Percentiles rank a stretch among this genome's conserved stretches.
Evolutionary conservation across 2,329 filamentous ascomycete species (phyloP).

Genomic region (Dendryphion nanum): DNA sequence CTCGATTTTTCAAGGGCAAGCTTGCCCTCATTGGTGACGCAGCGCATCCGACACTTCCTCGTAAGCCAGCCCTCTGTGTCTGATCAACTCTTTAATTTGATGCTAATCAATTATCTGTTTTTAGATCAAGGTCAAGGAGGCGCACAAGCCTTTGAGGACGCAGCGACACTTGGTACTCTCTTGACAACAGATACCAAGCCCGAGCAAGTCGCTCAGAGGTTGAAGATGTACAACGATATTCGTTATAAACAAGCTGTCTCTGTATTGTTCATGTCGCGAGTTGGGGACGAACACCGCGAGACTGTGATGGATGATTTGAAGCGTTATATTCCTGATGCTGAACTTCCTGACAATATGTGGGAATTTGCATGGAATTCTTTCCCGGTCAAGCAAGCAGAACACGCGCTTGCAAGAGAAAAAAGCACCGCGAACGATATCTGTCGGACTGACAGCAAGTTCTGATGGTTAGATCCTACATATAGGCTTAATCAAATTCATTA

Average conservation of each 20-base stretch:
- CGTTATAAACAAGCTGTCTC: slow-evolving; percentile 6
- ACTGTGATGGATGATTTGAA: slow-evolving; percentile 3
- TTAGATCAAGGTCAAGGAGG: slow-evolving; percentile 9
- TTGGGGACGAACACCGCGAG: slow-evolving; percentile 2
- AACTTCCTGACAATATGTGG: slow-evolving; percentile 5
- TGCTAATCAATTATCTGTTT: neutral
- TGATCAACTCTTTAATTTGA: too few species aligned
- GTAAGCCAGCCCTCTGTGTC: slow-evolving; percentile 4
- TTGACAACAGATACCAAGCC: slow-evolving; percentile 5
- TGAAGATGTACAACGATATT: slow-evolving; percentile 9
- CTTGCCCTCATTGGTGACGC: slow-evolving; percentile 10
- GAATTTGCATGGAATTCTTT: slow-evolving; percentile 6
- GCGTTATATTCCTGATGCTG: slow-evolving; percentile 4
- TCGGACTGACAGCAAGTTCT: too few species aligned
- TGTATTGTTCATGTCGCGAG: slow-evolving; percentile 8
- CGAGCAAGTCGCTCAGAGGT: slow-evolving; percentile 4
- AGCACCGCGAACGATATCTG: too few species aligned
- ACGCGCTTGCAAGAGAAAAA: too few species aligned
- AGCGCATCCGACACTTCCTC: slow-evolving; percentile 10
- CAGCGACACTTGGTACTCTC: slow-evolving; percentile 8
- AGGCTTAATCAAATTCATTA: too few species aligned
- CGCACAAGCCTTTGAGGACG: slow-evolving; percentile 13
- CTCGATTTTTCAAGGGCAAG: slow-evolving; percentile 1
- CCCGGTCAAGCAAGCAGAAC: slow-evolving; percentile 2
- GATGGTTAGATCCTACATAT: too few species aligned